Evolutionary conservation across 208 protist genomes (phyloP).

Genomic region (Leishmania aethiopica): DNA sequence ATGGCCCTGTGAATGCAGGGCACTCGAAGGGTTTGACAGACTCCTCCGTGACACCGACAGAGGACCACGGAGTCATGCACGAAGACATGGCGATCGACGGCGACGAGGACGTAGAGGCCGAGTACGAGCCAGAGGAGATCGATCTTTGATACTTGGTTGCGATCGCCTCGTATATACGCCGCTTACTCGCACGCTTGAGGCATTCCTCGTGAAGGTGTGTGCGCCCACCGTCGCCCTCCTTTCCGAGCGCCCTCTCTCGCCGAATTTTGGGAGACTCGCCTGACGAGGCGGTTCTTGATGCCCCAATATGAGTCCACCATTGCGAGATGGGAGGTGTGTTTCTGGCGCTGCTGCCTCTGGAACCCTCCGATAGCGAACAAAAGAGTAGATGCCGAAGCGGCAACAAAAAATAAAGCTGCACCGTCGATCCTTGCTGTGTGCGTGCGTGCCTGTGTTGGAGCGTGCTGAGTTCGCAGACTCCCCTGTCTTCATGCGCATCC

Average conservation of each 20-base stretch:
- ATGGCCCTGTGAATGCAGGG: conserved; percentile 11
- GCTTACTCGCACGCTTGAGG: neutral
- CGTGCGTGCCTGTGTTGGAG: neutral
- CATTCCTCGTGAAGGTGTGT: neutral
- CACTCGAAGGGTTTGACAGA: conserved; percentile 18
- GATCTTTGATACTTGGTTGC: conserved; percentile 47
- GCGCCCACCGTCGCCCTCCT: neutral
- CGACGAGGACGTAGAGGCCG: conserved; percentile 37
- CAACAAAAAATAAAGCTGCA: neutral
- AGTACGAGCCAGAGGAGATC: conserved; percentile 84
- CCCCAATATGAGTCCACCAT: neutral
- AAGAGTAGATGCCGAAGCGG: neutral
- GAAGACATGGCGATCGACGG: conserved; percentile 14
- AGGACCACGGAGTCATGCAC: conserved; percentile 18
- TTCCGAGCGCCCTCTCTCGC: neutral
- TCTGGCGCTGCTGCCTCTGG: neutral
- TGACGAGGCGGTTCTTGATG: neutral
- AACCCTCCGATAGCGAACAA: neutral
- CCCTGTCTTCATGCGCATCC: neutral
- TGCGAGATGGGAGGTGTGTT: neutral
- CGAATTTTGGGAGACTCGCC: neutral
- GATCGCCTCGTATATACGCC: neutral
- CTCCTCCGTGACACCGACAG: conserved; percentile 31
- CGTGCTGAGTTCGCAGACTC: neutral
- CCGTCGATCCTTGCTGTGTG: neutral